Percentiles rank a stretch among this genome's conserved stretches.
Conservation (phyloP, 345 rosid genomes). For the Iberis pinnata region DNA sequence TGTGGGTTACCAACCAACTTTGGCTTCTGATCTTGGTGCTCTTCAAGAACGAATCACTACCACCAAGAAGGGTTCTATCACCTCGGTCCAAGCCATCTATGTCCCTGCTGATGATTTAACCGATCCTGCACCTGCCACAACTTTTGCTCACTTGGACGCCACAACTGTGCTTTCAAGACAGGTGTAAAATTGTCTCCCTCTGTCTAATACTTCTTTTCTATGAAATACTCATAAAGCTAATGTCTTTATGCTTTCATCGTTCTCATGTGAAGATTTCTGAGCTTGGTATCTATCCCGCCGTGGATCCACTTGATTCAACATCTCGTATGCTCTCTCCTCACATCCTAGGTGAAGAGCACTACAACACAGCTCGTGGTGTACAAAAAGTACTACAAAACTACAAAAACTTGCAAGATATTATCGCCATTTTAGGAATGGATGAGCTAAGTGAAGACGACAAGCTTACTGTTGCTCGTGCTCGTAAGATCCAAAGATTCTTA, state of each 20-base stretch:
- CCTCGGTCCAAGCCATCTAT: slow-evolving; percentile 97
- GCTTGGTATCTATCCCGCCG: slow-evolving; percentile 98
- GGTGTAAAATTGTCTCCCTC: slow-evolving; percentile 32
- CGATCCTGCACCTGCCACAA: slow-evolving; percentile 99
- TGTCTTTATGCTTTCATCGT: not conserved
- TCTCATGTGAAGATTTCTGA: slow-evolving; percentile 59
- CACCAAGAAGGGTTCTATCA: slow-evolving; percentile 96
- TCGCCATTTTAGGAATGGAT: slow-evolving; percentile 98
- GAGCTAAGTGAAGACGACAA: slow-evolving; percentile 99
- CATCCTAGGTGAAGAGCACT: slow-evolving; percentile 90
- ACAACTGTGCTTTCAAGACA: slow-evolving; percentile 96
- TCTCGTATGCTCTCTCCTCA: slow-evolving; percentile 97
- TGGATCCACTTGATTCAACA: slow-evolving; percentile 95
- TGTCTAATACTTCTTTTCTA: not conserved
- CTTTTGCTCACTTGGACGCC: slow-evolving; percentile 98
- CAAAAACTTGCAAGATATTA: slow-evolving; percentile 97
- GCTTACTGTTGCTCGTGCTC: slow-evolving; percentile 94
- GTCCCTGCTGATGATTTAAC: slow-evolving; percentile 99
- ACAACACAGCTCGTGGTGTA: slow-evolving; percentile 95
- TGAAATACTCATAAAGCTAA: not conserved
- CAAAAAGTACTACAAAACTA: slow-evolving; percentile 97
- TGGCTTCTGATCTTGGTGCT: slow-evolving; percentile 99
- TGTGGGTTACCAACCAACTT: slow-evolving; percentile 98
- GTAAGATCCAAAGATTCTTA: slow-evolving; percentile 92
- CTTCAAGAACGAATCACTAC: slow-evolving; percentile 99